Base-by-base conservation (phyloP, 176 grass and related monocot genomes). In the Rhynchospora breviuscula region DNA sequence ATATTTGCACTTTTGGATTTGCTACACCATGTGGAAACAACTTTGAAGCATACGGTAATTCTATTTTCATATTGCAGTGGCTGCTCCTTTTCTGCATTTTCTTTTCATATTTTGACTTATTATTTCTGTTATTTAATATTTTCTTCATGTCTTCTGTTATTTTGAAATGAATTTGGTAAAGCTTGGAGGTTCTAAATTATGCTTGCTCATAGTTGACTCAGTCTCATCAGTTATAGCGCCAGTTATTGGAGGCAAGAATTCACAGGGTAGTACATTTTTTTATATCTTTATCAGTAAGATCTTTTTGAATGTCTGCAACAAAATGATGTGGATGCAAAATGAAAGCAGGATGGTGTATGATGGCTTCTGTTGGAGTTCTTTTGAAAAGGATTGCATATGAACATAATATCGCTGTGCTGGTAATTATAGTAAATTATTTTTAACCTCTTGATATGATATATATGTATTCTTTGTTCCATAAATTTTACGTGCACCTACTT, bases 151-250 rank as follows among this genome's bases (percentile, higher is more conserved):
- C 84, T 58, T 87, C 77, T 53, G 12, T 77, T 54, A 77, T 54
- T 70, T 70, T 56, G 48, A 54, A 54, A 56, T 77, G 46, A 77
- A 53, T 77, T 7, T 93, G 93, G 89, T 80, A 85, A 90, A 85
- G 6, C 46, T 31, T 89, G 88, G 46, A 63, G 66, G 83, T 64
- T 85, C 67, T 59, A 90, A 83, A 72, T 79, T 99, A 83, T 89
- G 89, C 64, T 87, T 99, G 47, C 86, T 99, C 86, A 90, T 95
- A 67, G 83, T 99, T 85, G 96, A 99, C 83, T 99, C 96, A 0
- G 75, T 95, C 84, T 95, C 96, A 72, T 91, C 93, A 74, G 79
- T 99, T 78, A 84, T 95, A 75, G 79, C 91, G 74, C 92, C 96
- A 61, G 88, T 95, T 21, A 89, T 91, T 45, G 91, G 91, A 18